Evolutionary conservation across 352 stramenopile genomes (phyloP).

Genomic region (Phytophthora fragariaefolia): DNA sequence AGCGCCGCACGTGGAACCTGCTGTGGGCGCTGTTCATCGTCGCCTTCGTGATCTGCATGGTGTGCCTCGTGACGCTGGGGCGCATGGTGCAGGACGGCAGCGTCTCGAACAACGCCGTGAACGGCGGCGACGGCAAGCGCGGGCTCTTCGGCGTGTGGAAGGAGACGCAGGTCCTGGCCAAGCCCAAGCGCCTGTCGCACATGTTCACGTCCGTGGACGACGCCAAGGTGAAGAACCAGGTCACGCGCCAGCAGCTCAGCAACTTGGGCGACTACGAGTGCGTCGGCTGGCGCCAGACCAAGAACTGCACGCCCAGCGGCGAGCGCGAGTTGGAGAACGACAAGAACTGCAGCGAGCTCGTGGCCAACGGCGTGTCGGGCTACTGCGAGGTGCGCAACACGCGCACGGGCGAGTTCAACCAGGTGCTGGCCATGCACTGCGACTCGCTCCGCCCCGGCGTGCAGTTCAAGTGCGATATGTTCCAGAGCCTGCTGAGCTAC

Average conservation of each 20-base stretch:
- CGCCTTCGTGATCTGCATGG: slow-evolving; percentile 53
- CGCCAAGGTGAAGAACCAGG: slow-evolving; percentile 25
- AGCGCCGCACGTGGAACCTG: slow-evolving; percentile 50
- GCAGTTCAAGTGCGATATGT: slow-evolving; percentile 63
- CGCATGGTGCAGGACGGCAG: slow-evolving; percentile 53
- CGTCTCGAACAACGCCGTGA: slow-evolving; percentile 55
- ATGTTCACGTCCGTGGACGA: slow-evolving; percentile 46
- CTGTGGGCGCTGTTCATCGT: slow-evolving; percentile 55
- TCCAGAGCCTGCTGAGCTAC: slow-evolving; percentile 64
- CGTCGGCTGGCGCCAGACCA: slow-evolving; percentile 60
- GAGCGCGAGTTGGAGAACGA: slow-evolving; percentile 46
- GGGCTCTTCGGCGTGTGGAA: slow-evolving; percentile 50
- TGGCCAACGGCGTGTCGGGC: slow-evolving; percentile 50
- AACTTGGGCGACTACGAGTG: slow-evolving; percentile 66
- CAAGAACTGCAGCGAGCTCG: slow-evolving; percentile 45
- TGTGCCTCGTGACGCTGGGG: slow-evolving; percentile 57
- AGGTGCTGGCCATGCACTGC: slow-evolving; percentile 71
- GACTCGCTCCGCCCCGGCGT: slow-evolving; percentile 55
- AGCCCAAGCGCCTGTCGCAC: slow-evolving; percentile 47
- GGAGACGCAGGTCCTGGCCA: slow-evolving; percentile 48
- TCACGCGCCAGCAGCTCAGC: slow-evolving; percentile 27
- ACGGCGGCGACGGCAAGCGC: slow-evolving; percentile 29
- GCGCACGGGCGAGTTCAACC: slow-evolving; percentile 41
- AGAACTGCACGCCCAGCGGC: slow-evolving; percentile 53
- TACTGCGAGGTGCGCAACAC: slow-evolving; percentile 68